Evolutionary conservation across 2,329 filamentous ascomycete genomes (phyloP).

Genomic region (Penicillium glabrum): DNA sequence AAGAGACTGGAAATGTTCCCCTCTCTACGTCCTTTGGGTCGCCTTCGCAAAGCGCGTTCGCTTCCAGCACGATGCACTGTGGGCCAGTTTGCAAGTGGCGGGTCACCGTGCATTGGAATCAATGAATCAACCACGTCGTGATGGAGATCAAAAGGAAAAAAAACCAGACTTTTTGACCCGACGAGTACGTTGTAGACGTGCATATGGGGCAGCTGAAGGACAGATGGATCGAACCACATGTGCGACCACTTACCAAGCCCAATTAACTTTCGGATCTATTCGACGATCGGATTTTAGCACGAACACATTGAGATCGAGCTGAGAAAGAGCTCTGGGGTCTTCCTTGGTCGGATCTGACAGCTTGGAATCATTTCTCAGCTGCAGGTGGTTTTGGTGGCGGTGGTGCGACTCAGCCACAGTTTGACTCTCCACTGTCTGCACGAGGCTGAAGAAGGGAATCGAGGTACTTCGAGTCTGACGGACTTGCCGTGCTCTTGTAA

Average conservation of each 20-base stretch:
- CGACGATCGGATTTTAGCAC: background rate
- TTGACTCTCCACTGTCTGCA: constrained; percentile 3
- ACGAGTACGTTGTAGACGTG: background rate
- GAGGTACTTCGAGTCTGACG: background rate
- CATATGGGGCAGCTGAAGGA: background rate
- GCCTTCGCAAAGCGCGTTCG: constrained; percentile 6
- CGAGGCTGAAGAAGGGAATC: constrained; percentile 1
- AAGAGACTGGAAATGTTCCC: background rate
- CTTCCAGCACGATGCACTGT: background rate
- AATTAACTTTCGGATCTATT: constrained; percentile 2
- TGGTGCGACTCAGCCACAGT: constrained; percentile 18
- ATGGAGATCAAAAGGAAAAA: background rate
- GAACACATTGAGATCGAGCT: constrained; percentile 1
- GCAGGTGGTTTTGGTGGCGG: constrained; percentile 9
- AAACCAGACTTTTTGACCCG: background rate
- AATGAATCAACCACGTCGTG: constrained; percentile 29
- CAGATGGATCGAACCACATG: background rate
- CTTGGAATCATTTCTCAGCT: background rate
- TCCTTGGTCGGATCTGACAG: constrained; percentile 1
- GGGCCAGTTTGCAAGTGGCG: constrained; percentile 32
- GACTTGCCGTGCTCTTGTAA: background rate
- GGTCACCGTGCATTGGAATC: constrained; percentile 29
- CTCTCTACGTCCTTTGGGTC: constrained; percentile 3
- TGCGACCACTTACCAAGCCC: background rate
- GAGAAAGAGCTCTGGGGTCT: background rate